Base-by-base conservation (phyloP, 495 filamentous ascomycete species). In the Delitschia confertaspora region DNA sequence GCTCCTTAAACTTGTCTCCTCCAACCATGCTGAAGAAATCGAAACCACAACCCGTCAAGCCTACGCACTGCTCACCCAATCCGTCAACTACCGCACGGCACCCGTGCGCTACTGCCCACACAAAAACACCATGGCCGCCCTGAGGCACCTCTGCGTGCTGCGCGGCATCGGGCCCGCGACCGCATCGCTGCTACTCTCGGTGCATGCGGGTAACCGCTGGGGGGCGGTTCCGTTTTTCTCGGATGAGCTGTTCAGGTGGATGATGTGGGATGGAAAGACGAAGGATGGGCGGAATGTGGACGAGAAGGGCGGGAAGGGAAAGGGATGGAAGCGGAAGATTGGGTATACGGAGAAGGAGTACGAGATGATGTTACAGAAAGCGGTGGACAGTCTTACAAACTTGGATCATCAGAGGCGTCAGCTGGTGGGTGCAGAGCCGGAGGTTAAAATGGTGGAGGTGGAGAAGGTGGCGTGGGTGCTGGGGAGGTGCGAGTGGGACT, bases 91-190 rank as follows among this genome's bases (percentile, higher is more conserved):
- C 10, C 2, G 4, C n/a, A n/a, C n/a, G n/a, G n/a, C n/a, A n/a
- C n/a, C n/a, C n/a, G n/a, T n/a, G n/a, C n/a, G n/a, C n/a, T n/a
- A n/a, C n/a, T n/a, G n/a, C n/a, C n/a, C 6, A 42, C 16, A 13
- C 34, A 7, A 13, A 2, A 16, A 11, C 13, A 13, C 45, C 16
- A 19, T 47, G 14, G 33, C 43, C 3, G 70, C 77, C 33, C 49
- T 77, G 13, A 51, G 69, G 13, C 58, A 56, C 1, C 66, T 83
- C 3, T 57, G 73, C 1, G 57, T 62, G 6, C 62, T 89, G 25
- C 64, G 71, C 13, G 84, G 83, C 30, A 72, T 88, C 35, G 84
- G 84, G 0, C 76, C 78, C 19, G 82, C 84, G 5, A 86, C 83
- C 0, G 82, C 79, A 0, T 85, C 80, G 2, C 65, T 89, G 18